Base-by-base conservation (phyloP, 805 yeast genomes). In the Blastobotrys robertii region DNA sequence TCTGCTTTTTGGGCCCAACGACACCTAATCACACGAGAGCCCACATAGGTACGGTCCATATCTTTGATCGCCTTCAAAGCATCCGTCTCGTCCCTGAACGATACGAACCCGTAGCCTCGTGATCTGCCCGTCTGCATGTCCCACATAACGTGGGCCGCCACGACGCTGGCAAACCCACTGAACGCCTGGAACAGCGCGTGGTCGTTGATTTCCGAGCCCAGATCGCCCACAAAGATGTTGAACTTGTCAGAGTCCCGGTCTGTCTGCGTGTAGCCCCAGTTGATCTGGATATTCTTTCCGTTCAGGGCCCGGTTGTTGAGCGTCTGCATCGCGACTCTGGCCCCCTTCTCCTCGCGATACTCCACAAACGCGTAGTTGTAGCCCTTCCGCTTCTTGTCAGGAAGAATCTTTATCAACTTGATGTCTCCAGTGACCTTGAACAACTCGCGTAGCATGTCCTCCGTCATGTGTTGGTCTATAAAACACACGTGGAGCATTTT, bases 131-230 rank as follows among this genome's bases (percentile, higher is more conserved):
- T 81, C 60, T 84, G 88, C 94, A 85, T 84, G 60, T 87, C 95
- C 95, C 96, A 86, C 95, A 86, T 87, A 29, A 86, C 95, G 53
- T 86, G 87, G 9, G 94, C 95, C 60, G 84, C 92, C 38, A 76
- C 66, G 54, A 83, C 66, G 1, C 86, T 73, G 12, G 69, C 67
- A 59, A 74, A 82, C 44, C 68, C 66, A 4, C 66, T 52, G 57
- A 86, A 86, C 9, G 81, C 69, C 36, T 61, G 64, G 41, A 68
- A 68, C 48, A 86, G 70, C 12, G 75, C 58, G 50, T 82, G 94
- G 62, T 87, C 95, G 57, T 83, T 79, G 31, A 87, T 80, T 54
- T 87, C 94, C 6, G 81, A 70, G 33, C 85, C 77, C 52, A 86
- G 70, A 59, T 87, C 95, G 45, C 96, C 95, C 29, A 87, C 85